Base-by-base conservation (phyloP, 257 asterid species). In the Salvia rosmarinus region DNA sequence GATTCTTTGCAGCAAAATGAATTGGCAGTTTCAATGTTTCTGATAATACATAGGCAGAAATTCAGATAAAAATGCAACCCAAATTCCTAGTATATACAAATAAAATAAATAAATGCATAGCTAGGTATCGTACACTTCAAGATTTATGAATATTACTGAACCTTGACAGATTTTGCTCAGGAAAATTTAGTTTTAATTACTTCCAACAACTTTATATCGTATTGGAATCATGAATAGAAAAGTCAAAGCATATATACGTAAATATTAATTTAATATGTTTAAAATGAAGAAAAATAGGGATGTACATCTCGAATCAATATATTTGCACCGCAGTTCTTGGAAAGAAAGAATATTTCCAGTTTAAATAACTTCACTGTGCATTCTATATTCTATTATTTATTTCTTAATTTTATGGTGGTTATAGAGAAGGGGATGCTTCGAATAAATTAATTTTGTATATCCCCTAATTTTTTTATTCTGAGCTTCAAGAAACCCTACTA, bases 1-100 rank as follows among this genome's bases (percentile, higher is more conserved):
- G 76, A 78, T 74, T 74, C 55, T 67, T 61, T 28, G 46, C 52
- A 61, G 46, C 37, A 73, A 39, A 21, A 74, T 52, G 44, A 67
- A 68, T 50, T 17, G 49, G 42, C 70, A 49, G 52, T 74, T 78
- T 74, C 70, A 46, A 64, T 56, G 57, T 57, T 19, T 34, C 14
- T 44, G 42, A 17, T 23, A 58, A 40, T 30, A 25, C 6, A 47
- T 2, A 59, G 32, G 50, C 30, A 49, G 4, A 56, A 8, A 40
- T 44, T 7, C 52, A 50, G 46, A 70, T 39, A 64, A 32, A 50
- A 58, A 17, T 4, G 49, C 64, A 0, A 28, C 40, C 19, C 73
- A 46, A 71, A 35, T 64, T 64, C 81, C 81, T 56, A 70, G 61
- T 76, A 76, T 69, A 4, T 68, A 69, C 61, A 5, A 20, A 28